Evolutionary conservation across 768 basidiomycete genomes (phyloP).

Genomic region (Pholiota molesta): DNA sequence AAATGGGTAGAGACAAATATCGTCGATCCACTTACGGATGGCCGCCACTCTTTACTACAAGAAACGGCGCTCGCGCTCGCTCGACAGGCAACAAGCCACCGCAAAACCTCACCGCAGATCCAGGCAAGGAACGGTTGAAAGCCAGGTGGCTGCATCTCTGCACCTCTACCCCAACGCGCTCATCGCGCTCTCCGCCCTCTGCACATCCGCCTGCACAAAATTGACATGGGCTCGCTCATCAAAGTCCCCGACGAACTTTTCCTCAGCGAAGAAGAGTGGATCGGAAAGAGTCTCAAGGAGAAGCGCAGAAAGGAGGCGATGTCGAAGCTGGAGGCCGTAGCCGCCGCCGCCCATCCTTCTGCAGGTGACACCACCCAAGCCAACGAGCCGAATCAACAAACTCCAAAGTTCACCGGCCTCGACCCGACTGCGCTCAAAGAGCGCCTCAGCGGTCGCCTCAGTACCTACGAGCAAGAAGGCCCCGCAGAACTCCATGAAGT

Average conservation of each 20-base stretch:
- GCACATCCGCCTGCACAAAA: slow-evolving; percentile 47
- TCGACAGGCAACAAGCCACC: slow-evolving; percentile 11
- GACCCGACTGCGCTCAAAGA: slow-evolving; percentile 29
- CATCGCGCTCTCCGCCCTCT: slow-evolving; percentile 41
- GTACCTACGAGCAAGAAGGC: slow-evolving; percentile 39
- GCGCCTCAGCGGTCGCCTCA: slow-evolving; percentile 15
- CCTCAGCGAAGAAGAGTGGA: slow-evolving; percentile 55
- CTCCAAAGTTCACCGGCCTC: slow-evolving; percentile 35
- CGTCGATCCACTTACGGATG: slow-evolving; percentile 50
- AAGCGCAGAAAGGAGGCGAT: slow-evolving; percentile 23
- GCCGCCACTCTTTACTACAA: slow-evolving; percentile 47
- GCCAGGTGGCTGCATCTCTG: slow-evolving; percentile 43
- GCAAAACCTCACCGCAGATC: slow-evolving; percentile 7
- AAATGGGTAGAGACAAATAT: slow-evolving; percentile 47
- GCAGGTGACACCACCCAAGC: slow-evolving; percentile 18
- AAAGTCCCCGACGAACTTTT: slow-evolving; percentile 49
- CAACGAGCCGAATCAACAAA: slow-evolving; percentile 35
- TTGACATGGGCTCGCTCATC: slow-evolving; percentile 57
- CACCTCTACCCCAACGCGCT: slow-evolving; percentile 45
- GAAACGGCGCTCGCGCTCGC: slow-evolving; percentile 36
- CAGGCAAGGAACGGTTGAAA: slow-evolving; percentile 27
- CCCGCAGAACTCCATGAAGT: slow-evolving; percentile 57
- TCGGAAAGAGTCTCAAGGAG: slow-evolving; percentile 44
- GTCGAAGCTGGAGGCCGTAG: not conserved
- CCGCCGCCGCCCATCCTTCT: not conserved